These are phyloP conservation scores for Sporisorium iseilematis-ciliati DNA, from an alignment of 1,284 basidiomycete species.

Conservation along the genomic window DNA sequence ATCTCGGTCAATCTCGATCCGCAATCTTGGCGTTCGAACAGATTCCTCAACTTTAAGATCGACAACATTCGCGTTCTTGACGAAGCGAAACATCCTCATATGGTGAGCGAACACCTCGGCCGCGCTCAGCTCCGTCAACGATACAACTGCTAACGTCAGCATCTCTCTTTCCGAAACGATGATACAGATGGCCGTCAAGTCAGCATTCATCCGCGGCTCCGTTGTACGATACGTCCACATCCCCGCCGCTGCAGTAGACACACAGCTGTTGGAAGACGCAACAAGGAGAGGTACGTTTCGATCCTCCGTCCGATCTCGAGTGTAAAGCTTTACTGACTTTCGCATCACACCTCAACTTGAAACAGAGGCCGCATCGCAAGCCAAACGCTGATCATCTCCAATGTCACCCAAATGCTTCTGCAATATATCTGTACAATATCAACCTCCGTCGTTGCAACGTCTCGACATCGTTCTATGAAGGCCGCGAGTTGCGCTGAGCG, in stretches of 20 bases:
- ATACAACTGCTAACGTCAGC: background rate
- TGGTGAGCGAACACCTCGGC: constrained; percentile 76
- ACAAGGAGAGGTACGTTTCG: constrained; percentile 80
- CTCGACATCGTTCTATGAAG: background rate
- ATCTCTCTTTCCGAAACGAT: background rate
- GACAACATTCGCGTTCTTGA: constrained; percentile 94
- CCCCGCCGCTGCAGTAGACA: constrained; percentile 92
- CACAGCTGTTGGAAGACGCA: constrained; percentile 94
- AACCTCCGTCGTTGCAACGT: background rate
- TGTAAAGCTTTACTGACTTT: background rate
- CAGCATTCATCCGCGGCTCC: constrained; percentile 97
- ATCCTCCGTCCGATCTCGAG: background rate
- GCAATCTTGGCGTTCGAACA: constrained; percentile 9
- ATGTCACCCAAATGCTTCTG: background rate
- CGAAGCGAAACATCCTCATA: constrained; percentile 93
- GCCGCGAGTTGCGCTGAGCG: background rate
- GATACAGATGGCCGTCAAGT: constrained; percentile 93
- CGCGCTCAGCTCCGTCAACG: background rate
- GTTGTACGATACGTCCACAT: constrained; percentile 98
- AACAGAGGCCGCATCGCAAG: constrained; percentile 51
- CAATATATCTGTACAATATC: constrained; percentile 27
- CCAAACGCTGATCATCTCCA: constrained; percentile 29
- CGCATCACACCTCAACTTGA: background rate
- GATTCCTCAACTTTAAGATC: constrained; percentile 93
- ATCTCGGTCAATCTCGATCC: background rate